Percentiles rank a stretch among this genome's conserved stretches.
Evolutionary conservation across 176 grass and related monocot species (phyloP).

Genomic region (Elymus sibiricus): DNA sequence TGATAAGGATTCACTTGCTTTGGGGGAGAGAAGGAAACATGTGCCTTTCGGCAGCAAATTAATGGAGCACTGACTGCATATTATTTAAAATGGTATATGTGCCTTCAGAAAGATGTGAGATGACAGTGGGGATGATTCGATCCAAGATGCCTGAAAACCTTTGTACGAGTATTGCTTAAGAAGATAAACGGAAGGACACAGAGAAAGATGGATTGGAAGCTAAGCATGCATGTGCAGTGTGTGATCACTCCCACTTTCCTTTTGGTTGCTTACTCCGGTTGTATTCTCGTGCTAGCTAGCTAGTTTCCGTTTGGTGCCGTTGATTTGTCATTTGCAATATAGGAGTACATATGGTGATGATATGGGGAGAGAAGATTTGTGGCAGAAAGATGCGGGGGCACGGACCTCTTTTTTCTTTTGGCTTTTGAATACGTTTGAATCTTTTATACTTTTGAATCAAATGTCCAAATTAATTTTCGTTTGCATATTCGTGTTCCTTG

Average conservation of each 20-base stretch:
- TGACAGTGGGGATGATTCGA: not conserved
- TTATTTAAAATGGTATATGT: not conserved
- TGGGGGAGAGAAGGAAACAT: not conserved
- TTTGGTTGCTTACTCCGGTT: slow-evolving; percentile 7
- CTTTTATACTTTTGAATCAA: too few species aligned
- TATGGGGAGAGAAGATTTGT: too few species aligned
- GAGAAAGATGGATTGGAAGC: not conserved
- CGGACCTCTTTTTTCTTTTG: too few species aligned
- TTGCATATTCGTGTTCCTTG: too few species aligned
- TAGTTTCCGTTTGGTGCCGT: not conserved
- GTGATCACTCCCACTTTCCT: not conserved
- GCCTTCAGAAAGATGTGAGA: not conserved
- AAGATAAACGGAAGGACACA: not conserved
- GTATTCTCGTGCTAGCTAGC: not conserved
- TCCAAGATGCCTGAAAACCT: not conserved
- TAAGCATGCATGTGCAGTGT: not conserved
- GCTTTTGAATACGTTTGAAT: too few species aligned
- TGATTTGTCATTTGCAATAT: not conserved
- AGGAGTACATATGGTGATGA: too few species aligned
- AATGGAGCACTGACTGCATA: not conserved
- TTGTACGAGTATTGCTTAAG: not conserved
- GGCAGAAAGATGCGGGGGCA: too few species aligned
- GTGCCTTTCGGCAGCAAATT: not conserved
- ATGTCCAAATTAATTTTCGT: too few species aligned
- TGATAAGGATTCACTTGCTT: slow-evolving; percentile 29